Conservation (phyloP, 768 basidiomycete species). For the Tulasnella sp. region DNA sequence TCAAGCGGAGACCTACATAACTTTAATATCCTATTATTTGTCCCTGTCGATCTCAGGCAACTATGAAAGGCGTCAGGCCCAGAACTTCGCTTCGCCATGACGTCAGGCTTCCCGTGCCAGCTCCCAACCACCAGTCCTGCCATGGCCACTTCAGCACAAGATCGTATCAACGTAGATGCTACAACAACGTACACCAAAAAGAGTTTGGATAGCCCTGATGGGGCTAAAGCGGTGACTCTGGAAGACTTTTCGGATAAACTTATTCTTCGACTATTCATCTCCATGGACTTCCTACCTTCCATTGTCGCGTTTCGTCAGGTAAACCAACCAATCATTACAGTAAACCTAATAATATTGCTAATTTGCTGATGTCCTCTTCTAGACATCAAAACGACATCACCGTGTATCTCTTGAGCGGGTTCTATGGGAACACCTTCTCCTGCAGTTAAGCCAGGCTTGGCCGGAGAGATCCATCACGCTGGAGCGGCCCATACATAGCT, state of each 20-base stretch:
- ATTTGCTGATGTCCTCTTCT: too few species aligned
- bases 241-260: neutral
- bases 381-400: neutral
- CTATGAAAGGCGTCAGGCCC: too few species aligned
- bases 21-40: too few species aligned
- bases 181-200: neutral
- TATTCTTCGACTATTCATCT: neutral
- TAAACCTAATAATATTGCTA: too few species aligned
- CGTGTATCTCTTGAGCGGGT: neutral
- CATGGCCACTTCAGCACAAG: neutral
- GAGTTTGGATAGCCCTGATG: neutral
- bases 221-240: neutral
- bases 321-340: too few species aligned
- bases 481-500: neutral
- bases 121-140: neutral
- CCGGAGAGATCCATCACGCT: neutral
- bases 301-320: neutral
- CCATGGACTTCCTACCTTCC: neutral
- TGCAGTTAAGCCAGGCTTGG: neutral
- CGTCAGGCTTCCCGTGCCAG: neutral
- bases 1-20: too few species aligned
- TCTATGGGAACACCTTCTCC: neutral
- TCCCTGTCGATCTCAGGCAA: too few species aligned
- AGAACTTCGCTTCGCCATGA: neutral
- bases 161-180: neutral